Conservation (phyloP, 2,329 filamentous ascomycete species). For the Fusarium longipes region DNA sequence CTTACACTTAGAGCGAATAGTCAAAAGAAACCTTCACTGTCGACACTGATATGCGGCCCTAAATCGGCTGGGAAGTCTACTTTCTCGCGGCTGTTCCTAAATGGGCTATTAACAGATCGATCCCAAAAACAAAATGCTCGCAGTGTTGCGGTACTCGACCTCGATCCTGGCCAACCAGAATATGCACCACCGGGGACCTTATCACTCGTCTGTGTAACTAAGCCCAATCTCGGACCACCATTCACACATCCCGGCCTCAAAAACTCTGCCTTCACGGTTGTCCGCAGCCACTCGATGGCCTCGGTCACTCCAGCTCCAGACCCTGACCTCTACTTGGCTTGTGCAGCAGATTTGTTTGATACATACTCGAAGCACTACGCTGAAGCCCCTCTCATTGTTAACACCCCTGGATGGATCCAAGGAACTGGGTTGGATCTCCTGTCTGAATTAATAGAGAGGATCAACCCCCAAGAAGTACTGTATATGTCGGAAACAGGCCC, state of each 20-base stretch:
- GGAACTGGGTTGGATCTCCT: conserved; percentile 76
- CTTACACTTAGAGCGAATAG: conserved; percentile 53
- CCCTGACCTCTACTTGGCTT: conserved; percentile 73
- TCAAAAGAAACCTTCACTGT: conserved; percentile 51
- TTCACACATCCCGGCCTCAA: conserved; percentile 68
- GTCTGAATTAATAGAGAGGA: conserved; percentile 63
- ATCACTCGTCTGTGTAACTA: conserved; percentile 70
- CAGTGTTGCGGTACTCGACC: conserved; percentile 71
- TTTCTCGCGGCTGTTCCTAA: conserved; percentile 73
- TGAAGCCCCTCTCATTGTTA: conserved; percentile 72
- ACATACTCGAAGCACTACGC: conserved; percentile 63
- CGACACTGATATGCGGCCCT: conserved; percentile 73
- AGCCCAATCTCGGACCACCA: conserved; percentile 72
- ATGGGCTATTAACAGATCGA: conserved; percentile 69
- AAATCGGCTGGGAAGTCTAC: conserved; percentile 83
- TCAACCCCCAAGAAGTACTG: conserved; percentile 70
- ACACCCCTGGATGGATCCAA: conserved; percentile 79
- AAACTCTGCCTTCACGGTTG: conserved; percentile 51
- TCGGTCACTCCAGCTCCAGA: conserved; percentile 73
- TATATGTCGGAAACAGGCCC: conserved; percentile 76
- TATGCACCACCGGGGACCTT: conserved; percentile 77
- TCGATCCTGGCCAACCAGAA: conserved; percentile 83
- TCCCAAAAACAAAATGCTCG: conserved; percentile 17
- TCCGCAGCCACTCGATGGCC: conserved; percentile 75
- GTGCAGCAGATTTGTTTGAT: conserved; percentile 70